Conservation (phyloP, 164 flowering plant genomes). For the Nelumbo lutea region DNA sequence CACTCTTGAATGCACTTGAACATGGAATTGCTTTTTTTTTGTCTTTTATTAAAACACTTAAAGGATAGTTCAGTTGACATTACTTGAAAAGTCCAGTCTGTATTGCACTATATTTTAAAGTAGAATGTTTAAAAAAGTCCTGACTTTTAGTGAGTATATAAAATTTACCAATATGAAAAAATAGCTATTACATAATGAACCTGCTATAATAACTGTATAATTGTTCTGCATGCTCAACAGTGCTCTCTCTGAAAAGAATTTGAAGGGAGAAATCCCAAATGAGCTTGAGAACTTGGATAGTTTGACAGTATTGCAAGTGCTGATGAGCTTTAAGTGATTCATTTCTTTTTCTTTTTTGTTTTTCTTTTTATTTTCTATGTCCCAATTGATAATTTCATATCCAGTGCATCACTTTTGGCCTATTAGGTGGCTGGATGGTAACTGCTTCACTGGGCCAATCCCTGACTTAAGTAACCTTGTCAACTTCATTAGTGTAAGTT, state of each 20-base stretch:
- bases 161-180: neutral
- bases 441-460: slow-evolving; percentile 60
- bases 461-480: slow-evolving; percentile 80
- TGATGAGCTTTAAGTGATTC: neutral
- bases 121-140: neutral
- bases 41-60: too few species aligned
- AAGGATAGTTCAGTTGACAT: too few species aligned
- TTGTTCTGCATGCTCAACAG: slow-evolving; percentile 39
- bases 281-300: slow-evolving; percentile 60
- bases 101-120: neutral
- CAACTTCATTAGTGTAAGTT: slow-evolving; percentile 55
- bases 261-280: slow-evolving; percentile 61
- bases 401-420: slow-evolving; percentile 8
- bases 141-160: neutral
- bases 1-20: neutral
- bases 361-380: neutral
- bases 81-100: neutral
- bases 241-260: slow-evolving; percentile 55
- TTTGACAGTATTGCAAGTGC: slow-evolving; percentile 77
- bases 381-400: slow-evolving; percentile 1
- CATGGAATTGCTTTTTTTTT: neutral
- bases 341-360: neutral
- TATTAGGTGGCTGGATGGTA: slow-evolving; percentile 76
- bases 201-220: neutral
- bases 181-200: neutral